Percentiles rank a stretch among this genome's conserved stretches.
phyloP scores from a whole-genome alignment of 169 alveolate genomes.

The Plasmodium sp. region DNA sequence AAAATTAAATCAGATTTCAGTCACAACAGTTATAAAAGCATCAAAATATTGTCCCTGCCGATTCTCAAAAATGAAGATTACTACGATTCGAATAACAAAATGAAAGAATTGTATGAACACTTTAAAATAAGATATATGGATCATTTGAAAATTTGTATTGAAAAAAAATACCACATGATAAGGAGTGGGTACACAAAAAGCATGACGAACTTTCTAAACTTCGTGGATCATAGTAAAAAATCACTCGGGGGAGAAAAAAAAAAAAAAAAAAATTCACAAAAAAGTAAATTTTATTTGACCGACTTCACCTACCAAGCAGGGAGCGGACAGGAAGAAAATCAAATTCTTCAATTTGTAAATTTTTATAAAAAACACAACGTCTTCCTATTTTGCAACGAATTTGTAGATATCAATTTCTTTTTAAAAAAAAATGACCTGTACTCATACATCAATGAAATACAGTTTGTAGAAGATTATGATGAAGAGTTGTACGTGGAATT shows the following conservation, averaged over 20 bases:
- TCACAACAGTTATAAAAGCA: conserved; percentile 51
- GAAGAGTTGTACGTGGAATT: conserved; percentile 50
- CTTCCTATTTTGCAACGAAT: conserved; percentile 45
- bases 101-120: conserved; percentile 64
- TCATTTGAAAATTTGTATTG: conserved; percentile 66
- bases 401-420: conserved; percentile 39
- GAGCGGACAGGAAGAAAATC: background rate
- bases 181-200: conserved; percentile 55
- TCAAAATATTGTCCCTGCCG: conserved; percentile 59
- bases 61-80: conserved; percentile 17
- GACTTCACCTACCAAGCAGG: background rate
- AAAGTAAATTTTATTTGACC: conserved; percentile 12
- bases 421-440: conserved; percentile 16
- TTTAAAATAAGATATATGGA: conserved; percentile 45
- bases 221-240: conserved; percentile 31
- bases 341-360: conserved; percentile 6
- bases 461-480: conserved; percentile 54
- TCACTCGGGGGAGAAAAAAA: conserved; percentile 22
- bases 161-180: conserved; percentile 34
- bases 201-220: conserved; percentile 24
- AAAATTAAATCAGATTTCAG: conserved; percentile 55
- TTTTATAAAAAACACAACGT: conserved; percentile 63
- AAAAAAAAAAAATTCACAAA: conserved; percentile 8
- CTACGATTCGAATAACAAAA: conserved; percentile 15
- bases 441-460: conserved; percentile 20